Evolutionary conservation across 164 flowering plant genomes (phyloP), one percentile per base, ranked within the genome.

Genomic region (Tinospora cordifolia): DNA sequence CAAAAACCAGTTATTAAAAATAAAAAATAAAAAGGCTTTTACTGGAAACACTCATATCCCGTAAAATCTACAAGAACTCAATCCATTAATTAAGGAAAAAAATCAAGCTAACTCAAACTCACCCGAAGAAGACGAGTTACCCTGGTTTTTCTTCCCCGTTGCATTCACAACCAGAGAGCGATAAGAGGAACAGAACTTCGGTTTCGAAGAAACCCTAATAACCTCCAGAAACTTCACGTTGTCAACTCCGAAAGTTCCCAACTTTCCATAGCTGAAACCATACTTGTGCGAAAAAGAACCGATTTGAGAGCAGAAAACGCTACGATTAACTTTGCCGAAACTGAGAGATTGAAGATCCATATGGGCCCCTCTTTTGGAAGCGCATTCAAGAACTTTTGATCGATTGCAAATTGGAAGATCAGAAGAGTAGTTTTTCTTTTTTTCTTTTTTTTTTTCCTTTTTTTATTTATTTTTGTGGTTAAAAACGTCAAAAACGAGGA

Each of bases 121-220:
- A 79, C 74, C 75, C 10, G 75, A 71, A 60, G 76, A 74, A 46
- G 72, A 69, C 0, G 77, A 68, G 68, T 68, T 74, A 7, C 65
- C 69, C 15, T 54, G 66, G 38, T 76, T 79, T 59, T 80, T 77
- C 80, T 74, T 77, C 30, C 76, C 82, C 74, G 22, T 69, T 22
- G 78, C 75, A 22, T 54, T 69, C 6, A 80, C 70, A 8, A 72
- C 63, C 46, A 72, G 21, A 22, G 78, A 68, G 34, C 70, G 14
- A 39, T 40, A 30, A 7, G 49, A 59, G 46, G 66, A 63, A 57
- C 34, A 67, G 57, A 14, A 21, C 65, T 36, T 74, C 25, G 25
- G 64, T 26, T 71, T 70, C 63, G 54, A 77, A 22, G 54, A 77
- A 22, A 73, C 60, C 71, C 71, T 22, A 26, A 39, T 22, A 26